Percentiles rank a stretch among this genome's conserved stretches.
phyloP scores from a whole-genome alignment of 352 stramenopile genomes.

The Globisporangium nodosum region DNA sequence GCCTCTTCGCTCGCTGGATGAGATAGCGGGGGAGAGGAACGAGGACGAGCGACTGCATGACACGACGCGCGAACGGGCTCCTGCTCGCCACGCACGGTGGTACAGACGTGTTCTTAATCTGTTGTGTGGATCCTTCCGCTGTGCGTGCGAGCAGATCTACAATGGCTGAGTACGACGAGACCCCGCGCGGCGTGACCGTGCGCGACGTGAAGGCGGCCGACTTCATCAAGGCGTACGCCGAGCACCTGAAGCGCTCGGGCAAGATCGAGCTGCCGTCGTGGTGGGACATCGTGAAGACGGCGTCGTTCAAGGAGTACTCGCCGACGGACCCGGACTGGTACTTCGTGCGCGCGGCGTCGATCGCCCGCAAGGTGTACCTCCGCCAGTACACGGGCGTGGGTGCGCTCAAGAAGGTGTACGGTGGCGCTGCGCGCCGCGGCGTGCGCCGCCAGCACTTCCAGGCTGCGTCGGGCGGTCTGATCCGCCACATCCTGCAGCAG shows the following conservation, averaged over 20 bases:
- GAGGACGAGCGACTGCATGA: no score
- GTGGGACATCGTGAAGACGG: conserved; percentile 98
- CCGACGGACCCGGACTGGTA: conserved; percentile 98
- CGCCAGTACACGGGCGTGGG: conserved; percentile 95
- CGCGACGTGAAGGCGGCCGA: conserved; percentile 94
- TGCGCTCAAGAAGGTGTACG: conserved; percentile 97
- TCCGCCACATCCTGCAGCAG: conserved; percentile 97
- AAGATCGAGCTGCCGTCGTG: conserved; percentile 98
- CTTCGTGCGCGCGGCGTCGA: conserved; percentile 97
- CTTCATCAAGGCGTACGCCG: conserved; percentile 98
- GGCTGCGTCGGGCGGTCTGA: conserved; percentile 94
- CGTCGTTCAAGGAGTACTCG: conserved; percentile 96
- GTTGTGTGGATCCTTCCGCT: conserved; percentile 12
- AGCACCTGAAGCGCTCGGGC: conserved; percentile 98
- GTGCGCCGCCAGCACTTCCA: conserved; percentile 95
- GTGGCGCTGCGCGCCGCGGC: conserved; percentile 89
- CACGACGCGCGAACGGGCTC: conserved; percentile 19
- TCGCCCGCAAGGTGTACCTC: conserved; percentile 98
- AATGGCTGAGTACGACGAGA: conserved; percentile 85
- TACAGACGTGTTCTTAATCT: conserved; percentile 91
- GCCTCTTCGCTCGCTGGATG: neutral
- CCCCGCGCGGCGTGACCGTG: conserved; percentile 92
- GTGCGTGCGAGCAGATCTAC: conserved; percentile 15
- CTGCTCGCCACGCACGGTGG: conserved; percentile 56
- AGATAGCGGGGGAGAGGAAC: no score